These are phyloP conservation scores for Xylariaceae sp. DNA, from an alignment of 2,329 filamentous ascomycete genomes.

Conservation along the genomic window DNA sequence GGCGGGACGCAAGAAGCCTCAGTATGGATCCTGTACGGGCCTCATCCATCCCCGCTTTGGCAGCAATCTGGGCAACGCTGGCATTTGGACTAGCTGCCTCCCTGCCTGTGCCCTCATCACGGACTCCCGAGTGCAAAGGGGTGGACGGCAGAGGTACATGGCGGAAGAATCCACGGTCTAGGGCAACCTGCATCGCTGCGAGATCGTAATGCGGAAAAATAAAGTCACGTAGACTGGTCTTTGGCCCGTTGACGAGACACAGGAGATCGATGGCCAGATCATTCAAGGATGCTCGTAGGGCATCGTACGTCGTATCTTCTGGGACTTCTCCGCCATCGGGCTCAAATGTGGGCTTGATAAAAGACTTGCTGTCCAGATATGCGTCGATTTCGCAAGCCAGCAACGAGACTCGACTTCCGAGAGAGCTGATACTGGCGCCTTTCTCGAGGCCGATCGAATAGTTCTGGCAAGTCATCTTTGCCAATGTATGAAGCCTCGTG, in stretches of 20 bases:
- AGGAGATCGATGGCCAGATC: constrained; percentile 11
- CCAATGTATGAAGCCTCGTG: no score
- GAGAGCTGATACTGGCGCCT: no score
- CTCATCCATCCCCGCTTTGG: constrained; percentile 20
- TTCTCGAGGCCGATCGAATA: no score
- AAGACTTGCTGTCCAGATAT: constrained; percentile 5
- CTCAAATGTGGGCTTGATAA: constrained; percentile 4
- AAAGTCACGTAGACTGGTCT: constrained; percentile 7
- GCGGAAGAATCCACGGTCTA: constrained; percentile 17
- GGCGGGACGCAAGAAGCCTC: constrained; percentile 21
- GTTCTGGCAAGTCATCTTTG: no score
- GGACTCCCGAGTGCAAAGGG: not conserved
- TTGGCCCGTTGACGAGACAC: constrained; percentile 11
- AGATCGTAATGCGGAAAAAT: constrained; percentile 18
- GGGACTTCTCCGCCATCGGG: constrained; percentile 5
- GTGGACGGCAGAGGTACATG: constrained; percentile 10
- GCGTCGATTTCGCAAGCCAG: constrained; percentile 5
- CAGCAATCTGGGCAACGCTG: constrained; percentile 14
- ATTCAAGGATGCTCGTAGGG: constrained; percentile 7
- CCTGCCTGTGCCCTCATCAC: no score
- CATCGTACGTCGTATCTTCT: constrained; percentile 8
- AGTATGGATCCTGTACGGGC: constrained; percentile 19
- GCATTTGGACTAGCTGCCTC: no score
- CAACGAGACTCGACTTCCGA: constrained; percentile 6
- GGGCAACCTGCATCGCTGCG: constrained; percentile 18